A percentile compares a stretch with the other conserved stretches of the same genome.
These are phyloP conservation scores for Cystobasidium onofrii DNA, from an alignment of 768 basidiomycete species.

Conservation along the genomic window DNA sequence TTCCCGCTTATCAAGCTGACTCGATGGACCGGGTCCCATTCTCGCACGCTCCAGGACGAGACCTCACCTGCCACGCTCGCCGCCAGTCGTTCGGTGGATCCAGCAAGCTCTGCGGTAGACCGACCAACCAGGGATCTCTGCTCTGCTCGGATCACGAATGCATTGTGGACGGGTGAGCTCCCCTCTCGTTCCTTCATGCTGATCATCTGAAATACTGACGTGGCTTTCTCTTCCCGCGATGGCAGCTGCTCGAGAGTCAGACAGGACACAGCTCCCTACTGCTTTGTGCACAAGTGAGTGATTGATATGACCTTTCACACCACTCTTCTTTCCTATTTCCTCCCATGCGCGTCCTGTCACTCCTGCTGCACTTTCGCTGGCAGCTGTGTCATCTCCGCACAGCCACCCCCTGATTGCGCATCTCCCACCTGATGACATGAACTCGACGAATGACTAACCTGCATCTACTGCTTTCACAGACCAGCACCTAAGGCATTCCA, in stretches of 20 bases:
- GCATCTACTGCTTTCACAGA: too few relatives aligned
- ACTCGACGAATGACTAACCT: not conserved
- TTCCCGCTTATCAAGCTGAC: not conserved
- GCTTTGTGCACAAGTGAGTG: slow-evolving; percentile 32
- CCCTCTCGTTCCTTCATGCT: not conserved
- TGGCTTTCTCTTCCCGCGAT: not conserved
- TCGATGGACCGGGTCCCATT: not conserved
- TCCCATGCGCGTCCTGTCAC: not conserved
- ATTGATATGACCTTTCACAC: not conserved
- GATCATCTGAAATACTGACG: not conserved
- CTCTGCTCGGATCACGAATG: slow-evolving; percentile 30
- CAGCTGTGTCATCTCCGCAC: slow-evolving; percentile 1
- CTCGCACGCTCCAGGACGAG: slow-evolving; percentile 23
- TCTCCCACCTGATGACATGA: not conserved
- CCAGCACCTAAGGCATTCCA: slow-evolving; percentile 17
- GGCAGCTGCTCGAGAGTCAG: slow-evolving; percentile 25
- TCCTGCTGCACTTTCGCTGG: not conserved
- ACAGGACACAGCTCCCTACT: slow-evolving; percentile 26
- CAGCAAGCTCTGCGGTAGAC: slow-evolving; percentile 23
- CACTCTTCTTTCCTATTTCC: not conserved
- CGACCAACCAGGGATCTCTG: not conserved
- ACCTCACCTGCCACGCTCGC: slow-evolving; percentile 29
- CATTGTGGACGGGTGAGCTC: slow-evolving; percentile 17
- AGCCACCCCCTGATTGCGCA: not conserved
- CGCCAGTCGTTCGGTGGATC: not conserved